A percentile compares a stretch with the other conserved stretches of the same genome.
Evolutionary conservation across 768 basidiomycete genomes (phyloP).

Genomic region (Leccinum uliginosum): DNA sequence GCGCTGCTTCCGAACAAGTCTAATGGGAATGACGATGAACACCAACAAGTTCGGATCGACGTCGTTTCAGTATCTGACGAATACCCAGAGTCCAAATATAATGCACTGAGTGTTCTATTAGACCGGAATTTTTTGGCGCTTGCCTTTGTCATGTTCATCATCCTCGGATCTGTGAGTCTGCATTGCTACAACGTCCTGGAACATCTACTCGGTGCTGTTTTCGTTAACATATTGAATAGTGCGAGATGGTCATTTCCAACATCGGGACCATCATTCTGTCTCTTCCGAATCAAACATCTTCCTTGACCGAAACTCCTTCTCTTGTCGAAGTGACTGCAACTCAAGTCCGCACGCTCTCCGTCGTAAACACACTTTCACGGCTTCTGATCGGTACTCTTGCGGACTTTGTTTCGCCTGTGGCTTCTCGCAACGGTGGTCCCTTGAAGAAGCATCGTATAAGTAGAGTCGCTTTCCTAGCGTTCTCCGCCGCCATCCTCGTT

Average conservation of each 20-base stretch:
- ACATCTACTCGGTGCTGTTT: background rate
- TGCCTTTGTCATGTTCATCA: slow-evolving; percentile 42
- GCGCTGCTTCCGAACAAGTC: slow-evolving; percentile 27
- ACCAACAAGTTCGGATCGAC: slow-evolving; percentile 14
- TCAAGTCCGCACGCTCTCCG: slow-evolving; percentile 68
- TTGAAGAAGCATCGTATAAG: slow-evolving; percentile 52
- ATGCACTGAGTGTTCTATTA: slow-evolving; percentile 42
- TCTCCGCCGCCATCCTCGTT: slow-evolving; percentile 44
- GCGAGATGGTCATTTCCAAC: slow-evolving; percentile 81
- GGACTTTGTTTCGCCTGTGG: slow-evolving; percentile 65
- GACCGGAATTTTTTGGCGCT: slow-evolving; percentile 66
- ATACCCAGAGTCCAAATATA: slow-evolving; percentile 11
- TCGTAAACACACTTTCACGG: slow-evolving; percentile 69
- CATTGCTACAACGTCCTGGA: too few relatives aligned
- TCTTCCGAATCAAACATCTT: slow-evolving; percentile 37
- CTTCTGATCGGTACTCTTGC: slow-evolving; percentile 65
- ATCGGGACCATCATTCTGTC: slow-evolving; percentile 73
- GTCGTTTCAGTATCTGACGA: slow-evolving; percentile 26
- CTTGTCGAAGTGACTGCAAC: slow-evolving; percentile 42
- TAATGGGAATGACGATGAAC: slow-evolving; percentile 9
- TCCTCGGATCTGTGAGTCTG: slow-evolving; percentile 65
- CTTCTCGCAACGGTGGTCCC: slow-evolving; percentile 36
- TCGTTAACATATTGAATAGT: slow-evolving; percentile 33
- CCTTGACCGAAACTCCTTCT: slow-evolving; percentile 16
- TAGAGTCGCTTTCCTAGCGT: slow-evolving; percentile 55